A percentile compares a stretch with the other conserved stretches of the same genome.
Conservation (phyloP, 1,139 yeast species). For the Zygoascus meyerae region DNA sequence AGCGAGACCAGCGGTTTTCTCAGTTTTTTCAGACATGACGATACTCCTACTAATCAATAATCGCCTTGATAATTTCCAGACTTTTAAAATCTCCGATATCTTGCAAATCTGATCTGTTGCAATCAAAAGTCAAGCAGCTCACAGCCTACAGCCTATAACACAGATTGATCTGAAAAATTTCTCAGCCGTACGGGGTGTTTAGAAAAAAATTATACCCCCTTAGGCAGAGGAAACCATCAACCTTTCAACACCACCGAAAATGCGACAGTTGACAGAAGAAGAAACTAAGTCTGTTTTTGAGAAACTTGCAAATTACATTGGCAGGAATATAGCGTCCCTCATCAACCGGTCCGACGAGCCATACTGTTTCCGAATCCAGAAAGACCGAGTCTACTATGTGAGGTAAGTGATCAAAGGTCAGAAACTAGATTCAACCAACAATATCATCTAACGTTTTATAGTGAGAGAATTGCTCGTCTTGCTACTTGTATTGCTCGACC, state of each 20-base stretch:
- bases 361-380: conserved; percentile 91
- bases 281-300: conserved; percentile 96
- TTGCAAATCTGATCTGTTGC: background rate
- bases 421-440: background rate
- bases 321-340: conserved; percentile 82
- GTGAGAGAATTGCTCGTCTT: conserved; percentile 73
- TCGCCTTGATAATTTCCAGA: background rate
- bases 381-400: conserved; percentile 93
- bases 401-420: conserved; percentile 20
- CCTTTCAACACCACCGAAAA: conserved; percentile 26
- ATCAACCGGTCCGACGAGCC: conserved; percentile 88
- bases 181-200: background rate
- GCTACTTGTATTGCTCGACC: conserved; percentile 90
- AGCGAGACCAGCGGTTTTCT: background rate
- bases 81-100: background rate
- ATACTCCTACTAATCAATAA: background rate
- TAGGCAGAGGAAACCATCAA: background rate
- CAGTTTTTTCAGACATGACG: background rate
- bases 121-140: background rate
- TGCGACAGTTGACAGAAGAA: conserved; percentile 96
- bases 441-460: conserved; percentile 14
- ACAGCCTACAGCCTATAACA: background rate
- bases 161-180: background rate
- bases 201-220: too few relatives aligned
- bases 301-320: conserved; percentile 91